Evolutionary conservation across 192 early-diverging fungal species (phyloP).

Genomic region (Umbelopsis ramanniana): DNA sequence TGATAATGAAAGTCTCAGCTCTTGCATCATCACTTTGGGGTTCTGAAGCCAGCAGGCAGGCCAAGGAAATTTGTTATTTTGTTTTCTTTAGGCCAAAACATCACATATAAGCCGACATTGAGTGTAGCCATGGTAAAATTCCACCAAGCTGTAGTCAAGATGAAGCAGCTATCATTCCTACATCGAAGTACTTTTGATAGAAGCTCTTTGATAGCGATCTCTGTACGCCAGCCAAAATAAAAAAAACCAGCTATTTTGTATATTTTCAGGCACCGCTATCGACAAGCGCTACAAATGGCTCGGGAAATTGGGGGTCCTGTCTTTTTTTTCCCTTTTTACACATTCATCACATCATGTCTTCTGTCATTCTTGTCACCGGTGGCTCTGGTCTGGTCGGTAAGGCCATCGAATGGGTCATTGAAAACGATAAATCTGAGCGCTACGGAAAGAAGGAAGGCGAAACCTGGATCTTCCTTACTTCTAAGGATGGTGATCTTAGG

Average conservation of each 20-base stretch:
- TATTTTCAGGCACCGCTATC: conserved; percentile 19
- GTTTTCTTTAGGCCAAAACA: too few relatives aligned
- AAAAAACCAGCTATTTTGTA: background rate
- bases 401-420: conserved; percentile 70
- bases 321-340: conserved; percentile 18
- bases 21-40: too few relatives aligned
- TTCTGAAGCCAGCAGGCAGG: too few relatives aligned
- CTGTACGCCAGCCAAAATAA: too few relatives aligned
- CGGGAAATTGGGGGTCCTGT: conserved; percentile 23
- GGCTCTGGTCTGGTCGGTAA: conserved; percentile 79
- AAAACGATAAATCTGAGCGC: conserved; percentile 55
- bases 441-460: conserved; percentile 66
- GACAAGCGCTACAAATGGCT: background rate
- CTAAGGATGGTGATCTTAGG: conserved; percentile 82
- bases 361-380: conserved; percentile 77
- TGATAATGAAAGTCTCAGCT: too few relatives aligned
- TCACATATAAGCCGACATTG: too few relatives aligned
- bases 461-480: conserved; percentile 73
- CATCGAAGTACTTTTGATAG: too few relatives aligned
- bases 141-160: too few relatives aligned
- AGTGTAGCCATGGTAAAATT: too few relatives aligned
- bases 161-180: too few relatives aligned
- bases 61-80: too few relatives aligned
- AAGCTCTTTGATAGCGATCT: too few relatives aligned
- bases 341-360: conserved; percentile 18